A percentile compares a stretch with the other conserved stretches of the same genome.
Evolutionary conservation across 2,329 filamentous ascomycete genomes (phyloP).

Genomic region (Alternaria triticimaculans): DNA sequence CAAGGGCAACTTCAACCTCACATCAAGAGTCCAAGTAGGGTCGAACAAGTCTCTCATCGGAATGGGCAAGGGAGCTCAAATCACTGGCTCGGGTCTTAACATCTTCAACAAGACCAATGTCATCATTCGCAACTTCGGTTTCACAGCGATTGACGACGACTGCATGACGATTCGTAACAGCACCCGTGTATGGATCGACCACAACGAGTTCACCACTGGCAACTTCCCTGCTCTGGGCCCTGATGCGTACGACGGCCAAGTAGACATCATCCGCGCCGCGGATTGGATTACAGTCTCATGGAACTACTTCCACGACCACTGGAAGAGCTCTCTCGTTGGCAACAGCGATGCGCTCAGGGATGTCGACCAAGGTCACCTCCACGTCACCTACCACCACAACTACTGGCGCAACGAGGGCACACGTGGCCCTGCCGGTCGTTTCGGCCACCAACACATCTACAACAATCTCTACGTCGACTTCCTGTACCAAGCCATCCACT

Average conservation of each 20-base stretch:
- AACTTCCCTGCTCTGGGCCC: conserved; percentile 64
- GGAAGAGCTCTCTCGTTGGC: conserved; percentile 66
- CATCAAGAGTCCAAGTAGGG: conserved; percentile 53
- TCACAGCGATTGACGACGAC: conserved; percentile 66
- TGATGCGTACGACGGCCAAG: conserved; percentile 68
- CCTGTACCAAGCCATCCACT: conserved; percentile 51
- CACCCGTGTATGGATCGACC: conserved; percentile 68
- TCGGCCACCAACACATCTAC: conserved; percentile 70
- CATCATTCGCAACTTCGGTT: conserved; percentile 68
- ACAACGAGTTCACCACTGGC: conserved; percentile 69
- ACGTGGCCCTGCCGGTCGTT: conserved; percentile 67
- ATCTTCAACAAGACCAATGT: conserved; percentile 64
- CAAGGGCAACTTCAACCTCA: conserved; percentile 52
- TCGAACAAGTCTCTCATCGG: conserved; percentile 53
- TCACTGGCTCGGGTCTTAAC: conserved; percentile 58
- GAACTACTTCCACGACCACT: conserved; percentile 64
- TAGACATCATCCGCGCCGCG: conserved; percentile 67
- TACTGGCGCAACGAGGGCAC: conserved; percentile 69
- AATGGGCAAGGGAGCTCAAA: conserved; percentile 51
- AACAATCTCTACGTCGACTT: conserved; percentile 56
- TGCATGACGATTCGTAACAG: conserved; percentile 66
- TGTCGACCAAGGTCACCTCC: conserved; percentile 67
- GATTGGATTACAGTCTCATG: conserved; percentile 66
- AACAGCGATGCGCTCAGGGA: conserved; percentile 64
- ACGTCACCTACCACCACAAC: conserved; percentile 72